A percentile compares a stretch with the other conserved stretches of the same genome.
Evolutionary conservation across 345 rosid species (phyloP).

Genomic region (Rhizophora apiculata): DNA sequence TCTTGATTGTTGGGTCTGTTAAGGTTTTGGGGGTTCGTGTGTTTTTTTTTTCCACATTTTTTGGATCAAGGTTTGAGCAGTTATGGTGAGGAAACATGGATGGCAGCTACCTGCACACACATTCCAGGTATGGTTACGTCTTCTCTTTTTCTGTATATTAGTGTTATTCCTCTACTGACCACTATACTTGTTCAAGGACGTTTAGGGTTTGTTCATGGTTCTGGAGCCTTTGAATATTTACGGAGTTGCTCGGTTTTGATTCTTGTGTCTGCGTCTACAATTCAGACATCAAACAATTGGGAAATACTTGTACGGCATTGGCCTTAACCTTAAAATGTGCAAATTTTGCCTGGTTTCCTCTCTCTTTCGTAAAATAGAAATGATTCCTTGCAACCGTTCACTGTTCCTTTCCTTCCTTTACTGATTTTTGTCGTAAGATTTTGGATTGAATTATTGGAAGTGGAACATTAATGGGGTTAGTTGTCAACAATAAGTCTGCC

Average conservation of each 20-base stretch:
- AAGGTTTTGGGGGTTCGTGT: not conserved
- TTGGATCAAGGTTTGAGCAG: not conserved
- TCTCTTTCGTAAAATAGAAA: too few relatives aligned
- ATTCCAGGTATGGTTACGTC: not conserved
- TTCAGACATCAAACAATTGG: not conserved
- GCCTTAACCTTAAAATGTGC: too few relatives aligned
- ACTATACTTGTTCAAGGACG: not conserved
- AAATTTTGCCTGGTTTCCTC: too few relatives aligned
- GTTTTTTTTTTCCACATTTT: too few relatives aligned
- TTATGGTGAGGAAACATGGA: slow-evolving; percentile 3
- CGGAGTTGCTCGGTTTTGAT: not conserved
- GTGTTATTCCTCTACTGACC: not conserved
- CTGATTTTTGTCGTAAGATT: too few relatives aligned
- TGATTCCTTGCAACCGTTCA: too few relatives aligned
- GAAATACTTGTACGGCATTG: too few relatives aligned
- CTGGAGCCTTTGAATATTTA: not conserved
- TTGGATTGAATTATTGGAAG: too few relatives aligned
- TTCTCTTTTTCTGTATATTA: not conserved
- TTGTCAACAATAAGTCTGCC: too few relatives aligned
- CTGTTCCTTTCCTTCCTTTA: too few relatives aligned
- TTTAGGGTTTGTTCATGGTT: not conserved
- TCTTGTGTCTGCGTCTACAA: not conserved
- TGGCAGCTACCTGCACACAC: slow-evolving; percentile 4
- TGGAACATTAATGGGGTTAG: too few relatives aligned
- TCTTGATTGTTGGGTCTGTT: not conserved